These are phyloP conservation scores for Nephelium lappaceum DNA, from an alignment of 345 rosid genomes.

Conservation along the genomic window DNA sequence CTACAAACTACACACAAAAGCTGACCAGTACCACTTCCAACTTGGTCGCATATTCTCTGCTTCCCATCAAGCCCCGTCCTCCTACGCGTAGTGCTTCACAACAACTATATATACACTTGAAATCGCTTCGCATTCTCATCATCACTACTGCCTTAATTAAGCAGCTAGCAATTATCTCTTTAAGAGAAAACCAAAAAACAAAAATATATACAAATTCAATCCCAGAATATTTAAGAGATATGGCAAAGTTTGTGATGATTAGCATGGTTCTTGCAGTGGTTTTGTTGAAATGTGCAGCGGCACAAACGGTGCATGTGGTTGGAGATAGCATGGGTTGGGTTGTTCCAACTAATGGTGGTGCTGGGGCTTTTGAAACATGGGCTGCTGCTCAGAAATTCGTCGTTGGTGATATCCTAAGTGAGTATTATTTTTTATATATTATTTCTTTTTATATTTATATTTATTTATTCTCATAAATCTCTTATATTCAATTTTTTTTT, in stretches of 20 bases:
- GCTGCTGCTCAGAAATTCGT: slow-evolving; percentile 29
- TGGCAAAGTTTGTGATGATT: slow-evolving; percentile 20
- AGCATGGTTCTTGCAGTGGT: slow-evolving; percentile 16
- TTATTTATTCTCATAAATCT: neutral
- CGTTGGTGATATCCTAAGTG: slow-evolving; percentile 46
- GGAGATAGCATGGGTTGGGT: slow-evolving; percentile 41
- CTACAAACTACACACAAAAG: neutral
- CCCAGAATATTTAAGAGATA: neutral
- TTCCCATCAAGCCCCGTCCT: neutral
- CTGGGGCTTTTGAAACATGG: slow-evolving; percentile 32
- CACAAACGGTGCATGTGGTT: slow-evolving; percentile 42
- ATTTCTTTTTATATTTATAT: neutral
- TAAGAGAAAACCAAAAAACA: too few species aligned
- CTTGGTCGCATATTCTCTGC: too few species aligned
- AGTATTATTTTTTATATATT: neutral
- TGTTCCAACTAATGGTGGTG: slow-evolving; percentile 30
- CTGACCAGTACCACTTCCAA: neutral
- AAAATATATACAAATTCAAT: too few species aligned
- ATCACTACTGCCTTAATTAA: neutral
- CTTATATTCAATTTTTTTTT: neutral
- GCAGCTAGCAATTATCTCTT: too few species aligned
- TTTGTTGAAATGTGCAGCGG: slow-evolving; percentile 23
- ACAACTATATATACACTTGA: too few species aligned
- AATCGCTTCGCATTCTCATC: neutral
- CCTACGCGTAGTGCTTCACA: too few species aligned